Conservation (phyloP, 495 filamentous ascomycete species). For the Trichoderma gamsii region DNA sequence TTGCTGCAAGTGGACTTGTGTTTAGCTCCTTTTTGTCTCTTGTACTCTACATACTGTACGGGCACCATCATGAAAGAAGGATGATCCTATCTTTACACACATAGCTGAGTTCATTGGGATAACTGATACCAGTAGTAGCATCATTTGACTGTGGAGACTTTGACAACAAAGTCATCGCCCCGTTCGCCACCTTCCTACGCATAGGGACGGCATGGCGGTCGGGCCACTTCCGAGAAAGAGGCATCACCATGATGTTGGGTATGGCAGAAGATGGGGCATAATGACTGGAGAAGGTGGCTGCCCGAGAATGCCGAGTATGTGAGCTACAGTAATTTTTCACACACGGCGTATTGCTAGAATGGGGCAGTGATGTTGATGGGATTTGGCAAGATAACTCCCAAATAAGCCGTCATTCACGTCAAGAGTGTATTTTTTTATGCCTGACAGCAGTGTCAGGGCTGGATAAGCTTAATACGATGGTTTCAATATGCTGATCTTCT, state of each 20-base stretch:
- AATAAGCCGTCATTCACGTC: neutral
- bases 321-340: neutral
- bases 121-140: neutral
- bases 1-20: too few relatives aligned
- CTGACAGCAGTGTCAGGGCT: neutral
- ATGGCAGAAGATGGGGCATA: neutral
- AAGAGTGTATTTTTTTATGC: neutral
- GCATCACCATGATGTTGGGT: neutral
- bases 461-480: neutral
- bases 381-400: neutral
- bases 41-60: neutral
- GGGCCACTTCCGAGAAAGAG: neutral
- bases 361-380: neutral
- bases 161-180: neutral
- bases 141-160: neutral
- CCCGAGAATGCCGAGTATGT: neutral
- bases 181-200: constrained; percentile 3
- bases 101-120: neutral
- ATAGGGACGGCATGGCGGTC: neutral
- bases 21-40: too few relatives aligned
- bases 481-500: neutral
- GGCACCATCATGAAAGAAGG: neutral
- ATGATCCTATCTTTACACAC: neutral
- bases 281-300: neutral
- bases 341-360: neutral